phyloP scores from a whole-genome alignment of 495 filamentous ascomycete genomes.

The Penicillium macrosclerotiorum region DNA sequence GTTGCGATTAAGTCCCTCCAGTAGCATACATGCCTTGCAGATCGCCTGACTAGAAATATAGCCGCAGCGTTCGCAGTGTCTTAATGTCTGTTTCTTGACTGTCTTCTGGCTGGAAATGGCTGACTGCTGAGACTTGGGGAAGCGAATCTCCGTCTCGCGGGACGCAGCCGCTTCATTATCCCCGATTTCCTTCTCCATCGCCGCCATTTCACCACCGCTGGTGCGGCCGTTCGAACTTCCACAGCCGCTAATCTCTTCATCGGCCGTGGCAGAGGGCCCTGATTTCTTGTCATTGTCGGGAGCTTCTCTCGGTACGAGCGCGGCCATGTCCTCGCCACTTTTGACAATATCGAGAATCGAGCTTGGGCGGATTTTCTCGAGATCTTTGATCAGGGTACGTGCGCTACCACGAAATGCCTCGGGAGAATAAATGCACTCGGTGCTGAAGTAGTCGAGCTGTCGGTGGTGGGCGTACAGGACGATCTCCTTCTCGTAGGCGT shows the following conservation, averaged over 20 bases:
- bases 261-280: slow-evolving; percentile 48
- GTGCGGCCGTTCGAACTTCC: slow-evolving; percentile 69
- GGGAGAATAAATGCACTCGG: slow-evolving; percentile 96
- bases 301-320: slow-evolving; percentile 66
- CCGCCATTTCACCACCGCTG: slow-evolving; percentile 84
- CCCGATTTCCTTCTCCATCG: slow-evolving; percentile 77
- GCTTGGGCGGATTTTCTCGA: slow-evolving; percentile 89
- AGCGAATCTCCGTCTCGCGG: slow-evolving; percentile 70
- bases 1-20: slow-evolving; percentile 91
- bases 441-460: slow-evolving; percentile 95
- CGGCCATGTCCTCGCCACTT: slow-evolving; percentile 95
- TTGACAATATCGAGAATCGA: slow-evolving; percentile 92
- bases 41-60: slow-evolving; percentile 95
- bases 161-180: slow-evolving; percentile 63
- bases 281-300: slow-evolving; percentile 27
- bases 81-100: slow-evolving; percentile 66
- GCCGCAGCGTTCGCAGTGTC: slow-evolving; percentile 82
- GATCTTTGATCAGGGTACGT: slow-evolving; percentile 85
- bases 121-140: slow-evolving; percentile 26
- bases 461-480: slow-evolving; percentile 96
- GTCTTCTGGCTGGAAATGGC: slow-evolving; percentile 29
- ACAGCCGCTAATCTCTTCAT: slow-evolving; percentile 65
- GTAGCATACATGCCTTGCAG: slow-evolving; percentile 88
- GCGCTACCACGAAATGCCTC: slow-evolving; percentile 97
- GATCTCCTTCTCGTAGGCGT: slow-evolving; percentile 98